Conservation (phyloP, 768 basidiomycete species). For the Amyloporia xantha region DNA sequence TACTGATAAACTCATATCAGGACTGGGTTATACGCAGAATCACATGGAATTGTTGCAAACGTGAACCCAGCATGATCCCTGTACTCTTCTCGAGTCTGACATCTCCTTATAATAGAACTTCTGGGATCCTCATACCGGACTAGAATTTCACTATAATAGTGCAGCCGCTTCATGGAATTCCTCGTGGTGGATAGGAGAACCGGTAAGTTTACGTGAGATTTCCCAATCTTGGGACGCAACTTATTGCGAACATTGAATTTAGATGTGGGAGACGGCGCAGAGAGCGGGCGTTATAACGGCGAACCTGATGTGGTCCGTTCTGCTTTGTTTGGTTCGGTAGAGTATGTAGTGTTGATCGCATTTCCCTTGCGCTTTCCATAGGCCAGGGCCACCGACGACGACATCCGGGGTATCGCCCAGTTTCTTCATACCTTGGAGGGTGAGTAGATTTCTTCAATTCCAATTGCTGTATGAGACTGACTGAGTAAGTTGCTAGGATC, state of each 20-base stretch:
- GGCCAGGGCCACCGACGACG: conserved; percentile 81
- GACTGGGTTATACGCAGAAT: conserved; percentile 87
- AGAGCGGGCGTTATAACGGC: conserved; percentile 70
- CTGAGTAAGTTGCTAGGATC: conserved; percentile 32
- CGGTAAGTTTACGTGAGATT: conserved; percentile 62
- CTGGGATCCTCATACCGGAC: conserved; percentile 62
- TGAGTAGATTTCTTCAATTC: conserved; percentile 18
- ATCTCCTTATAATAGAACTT: conserved; percentile 54
- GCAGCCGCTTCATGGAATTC: conserved; percentile 56
- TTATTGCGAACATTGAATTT: too few relatives aligned
- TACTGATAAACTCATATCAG: conserved; percentile 28
- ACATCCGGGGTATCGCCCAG: conserved; percentile 56
- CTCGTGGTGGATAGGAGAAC: conserved; percentile 86
- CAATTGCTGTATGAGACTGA: neutral
- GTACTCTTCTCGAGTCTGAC: too few relatives aligned
- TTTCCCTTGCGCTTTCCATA: conserved; percentile 19
- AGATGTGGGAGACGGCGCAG: conserved; percentile 90
- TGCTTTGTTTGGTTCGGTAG: neutral
- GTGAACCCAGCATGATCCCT: too few relatives aligned
- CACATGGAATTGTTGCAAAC: conserved; percentile 88
- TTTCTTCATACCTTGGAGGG: conserved; percentile 77
- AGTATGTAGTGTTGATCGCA: neutral
- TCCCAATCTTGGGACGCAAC: too few relatives aligned
- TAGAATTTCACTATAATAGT: conserved; percentile 69
- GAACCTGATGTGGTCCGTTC: conserved; percentile 84